Base-by-base conservation (phyloP, 1,284 basidiomycete species). In the Rhodofomes roseus region DNA sequence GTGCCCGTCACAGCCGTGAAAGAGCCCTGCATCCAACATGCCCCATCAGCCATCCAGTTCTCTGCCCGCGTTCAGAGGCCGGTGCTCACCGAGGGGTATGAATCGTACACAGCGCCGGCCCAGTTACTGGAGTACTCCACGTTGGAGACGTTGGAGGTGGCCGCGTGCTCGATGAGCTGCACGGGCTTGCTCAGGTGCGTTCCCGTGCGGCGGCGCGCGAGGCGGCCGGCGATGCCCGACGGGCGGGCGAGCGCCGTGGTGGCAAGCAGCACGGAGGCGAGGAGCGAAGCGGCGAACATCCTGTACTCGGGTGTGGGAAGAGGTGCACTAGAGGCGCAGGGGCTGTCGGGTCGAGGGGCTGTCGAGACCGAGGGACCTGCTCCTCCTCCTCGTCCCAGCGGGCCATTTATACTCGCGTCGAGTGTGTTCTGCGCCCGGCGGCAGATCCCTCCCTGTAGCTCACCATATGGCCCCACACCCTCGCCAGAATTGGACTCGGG, bases 1-100 rank as follows among this genome's bases (percentile, higher is more conserved):
- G 70, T 73, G 8, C 70, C 72, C 31, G 68, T 70, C 12, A 70
- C 70, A 27, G 68, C 62, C 62, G 66, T 71, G 68, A 60, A 71
- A 1, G 66, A 67, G 40, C 62, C 63, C 71, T 72, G 43, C 18
- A 60, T n/a, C 48, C 48, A 20, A 16, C 27, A 27, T 51, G 37
- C 43, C 3, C 23, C 43, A 16, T 44, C 43, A 52, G 46, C 34
- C 22, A 41, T 31, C 25, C 37, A 16, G 46, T 29, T 27, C 46
- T n/a, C 20, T 29, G 27, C 20, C 0, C 14, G 9, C 27, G 18
- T 9, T 23, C 23, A 14, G 7, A 8, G 23, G 18, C 48, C 6
- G 6, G 27, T 34, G 25, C 48, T 29, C 20, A 29, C 27, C 27
- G 27, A 51, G 43, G 43, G 43, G 43, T 44, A 44, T 1, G 48